Conservation (phyloP, 768 basidiomycete species). For the Candolleomyces aberdarensis region DNA sequence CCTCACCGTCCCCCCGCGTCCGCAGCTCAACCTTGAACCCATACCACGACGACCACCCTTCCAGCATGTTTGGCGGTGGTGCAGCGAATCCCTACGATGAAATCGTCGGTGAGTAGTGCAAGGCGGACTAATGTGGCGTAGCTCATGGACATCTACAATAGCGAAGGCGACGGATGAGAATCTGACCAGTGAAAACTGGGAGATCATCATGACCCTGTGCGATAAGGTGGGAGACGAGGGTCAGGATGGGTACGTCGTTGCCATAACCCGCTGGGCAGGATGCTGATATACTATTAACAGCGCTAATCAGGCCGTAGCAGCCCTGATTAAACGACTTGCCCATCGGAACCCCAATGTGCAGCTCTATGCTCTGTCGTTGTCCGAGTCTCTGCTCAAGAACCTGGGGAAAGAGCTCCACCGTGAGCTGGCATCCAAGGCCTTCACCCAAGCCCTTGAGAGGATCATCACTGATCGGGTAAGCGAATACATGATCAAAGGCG, state of each 20-base stretch:
- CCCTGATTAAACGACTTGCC: slow-evolving; percentile 84
- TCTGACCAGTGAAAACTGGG: slow-evolving; percentile 94
- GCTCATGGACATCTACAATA: slow-evolving; percentile 27
- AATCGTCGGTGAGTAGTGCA: slow-evolving; percentile 68
- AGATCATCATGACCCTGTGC: slow-evolving; percentile 88
- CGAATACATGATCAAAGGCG: slow-evolving; percentile 3
- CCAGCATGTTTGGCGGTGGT: slow-evolving; percentile 67
- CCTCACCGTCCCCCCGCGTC: not conserved
- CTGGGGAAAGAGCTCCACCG: slow-evolving; percentile 76
- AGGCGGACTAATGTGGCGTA: not conserved
- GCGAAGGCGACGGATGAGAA: slow-evolving; percentile 98
- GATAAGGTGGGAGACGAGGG: slow-evolving; percentile 95
- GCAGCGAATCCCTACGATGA: slow-evolving; percentile 83
- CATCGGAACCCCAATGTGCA: slow-evolving; percentile 98
- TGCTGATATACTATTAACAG: slow-evolving; percentile 38
- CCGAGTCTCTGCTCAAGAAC: slow-evolving; percentile 91
- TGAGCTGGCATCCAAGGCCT: slow-evolving; percentile 86
- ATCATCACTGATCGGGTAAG: slow-evolving; percentile 84
- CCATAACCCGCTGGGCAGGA: not conserved
- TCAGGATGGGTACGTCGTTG: slow-evolving; percentile 65
- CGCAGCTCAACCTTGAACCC: not conserved
- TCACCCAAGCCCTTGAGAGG: slow-evolving; percentile 86
- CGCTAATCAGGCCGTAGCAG: slow-evolving; percentile 79
- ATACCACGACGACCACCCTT: not conserved
- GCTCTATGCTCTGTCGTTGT: slow-evolving; percentile 84